Conservation (phyloP, 495 filamentous ascomycete genomes). For the Pseudomonodictys pantanalensis region DNA sequence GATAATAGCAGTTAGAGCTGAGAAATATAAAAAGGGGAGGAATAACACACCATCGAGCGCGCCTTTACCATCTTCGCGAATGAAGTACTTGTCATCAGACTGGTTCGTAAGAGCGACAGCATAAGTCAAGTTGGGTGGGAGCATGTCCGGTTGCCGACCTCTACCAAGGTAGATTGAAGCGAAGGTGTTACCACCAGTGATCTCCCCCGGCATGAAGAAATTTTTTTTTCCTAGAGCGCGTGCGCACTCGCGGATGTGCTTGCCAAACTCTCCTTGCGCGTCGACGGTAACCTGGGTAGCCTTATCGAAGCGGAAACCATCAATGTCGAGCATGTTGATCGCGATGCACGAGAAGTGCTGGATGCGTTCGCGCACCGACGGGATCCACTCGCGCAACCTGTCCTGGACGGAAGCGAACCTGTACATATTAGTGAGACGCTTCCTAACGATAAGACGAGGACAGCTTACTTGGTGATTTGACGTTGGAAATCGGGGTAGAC, state of each 20-base stretch:
- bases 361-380: constrained; percentile 57
- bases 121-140: constrained; percentile 46
- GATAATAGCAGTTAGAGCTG: too few relatives aligned
- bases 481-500: constrained; percentile 53
- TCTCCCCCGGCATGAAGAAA: constrained; percentile 51
- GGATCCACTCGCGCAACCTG: constrained; percentile 68
- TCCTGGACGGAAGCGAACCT: constrained; percentile 77
- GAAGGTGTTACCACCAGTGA: constrained; percentile 49
- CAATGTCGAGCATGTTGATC: constrained; percentile 49
- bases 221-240: constrained; percentile 46
- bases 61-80: constrained; percentile 55
- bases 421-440: too few relatives aligned
- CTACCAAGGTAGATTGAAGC: constrained; percentile 67
- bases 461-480: constrained; percentile 1
- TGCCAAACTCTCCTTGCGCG: constrained; percentile 47
- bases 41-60: constrained; percentile 67
- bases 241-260: constrained; percentile 46
- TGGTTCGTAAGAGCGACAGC: constrained; percentile 45
- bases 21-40: too few relatives aligned
- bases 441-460: too few relatives aligned
- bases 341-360: constrained; percentile 56
- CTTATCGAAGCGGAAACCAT: constrained; percentile 52
- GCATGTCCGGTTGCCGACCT: constrained; percentile 56
- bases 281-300: constrained; percentile 49
- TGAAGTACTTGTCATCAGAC: constrained; percentile 52